Evolutionary conservation across 2,329 filamentous ascomycete genomes (phyloP), one percentile per base, ranked within the genome.

Genomic region (Lasiodiplodia sp.): DNA sequence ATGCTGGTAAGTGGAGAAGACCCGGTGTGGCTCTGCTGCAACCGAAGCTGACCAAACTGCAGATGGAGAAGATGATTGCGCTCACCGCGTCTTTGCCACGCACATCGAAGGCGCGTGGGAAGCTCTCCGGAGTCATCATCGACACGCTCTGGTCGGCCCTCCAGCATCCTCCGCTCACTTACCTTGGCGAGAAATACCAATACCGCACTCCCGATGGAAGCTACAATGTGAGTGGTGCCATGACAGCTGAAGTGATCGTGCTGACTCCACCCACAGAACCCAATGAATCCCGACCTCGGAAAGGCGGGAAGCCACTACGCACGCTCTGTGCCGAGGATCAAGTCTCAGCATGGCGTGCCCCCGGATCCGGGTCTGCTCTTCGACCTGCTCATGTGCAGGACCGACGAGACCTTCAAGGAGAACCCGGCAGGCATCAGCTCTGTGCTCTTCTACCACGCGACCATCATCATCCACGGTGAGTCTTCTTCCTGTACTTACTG

Each of bases 131-230:
- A 3, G 23, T 67, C 65, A 49, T 67, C 11, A 49, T 67, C 21
- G 38, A 67, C 40, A 60, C 16, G 25, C 23, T 67, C 12, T 62
- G 53, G 65, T 60, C 53, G 8, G 49, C 38, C 18, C 65, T 67
- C 0, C 65, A 67, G 40, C 65, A 67, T 31, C 65, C 65, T 4
- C 65, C 65, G 6, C 18, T 67, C 8, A 82, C 79, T 40, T 83
- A 79, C 66, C 75, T 84, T 71, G 82, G 81, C 49, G 77, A 90
- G 8, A 81, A 90, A 68, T 90, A 85, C 74, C 83, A 85, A 72
- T 94, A 92, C 74, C 86, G 92, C 16, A 86, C 85, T 64, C 86
- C 91, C 0, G 91, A 94, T 80, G 91, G 91, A 0, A 91, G 88
- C 0, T 86, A 88, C 78, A 94, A 93, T 71, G 72, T 83, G n/a